A percentile compares a stretch with the other conserved stretches of the same genome.
These are phyloP conservation scores for Colletotrichum trifolii DNA, from an alignment of 2,329 filamentous ascomycete genomes.

Conservation along the genomic window DNA sequence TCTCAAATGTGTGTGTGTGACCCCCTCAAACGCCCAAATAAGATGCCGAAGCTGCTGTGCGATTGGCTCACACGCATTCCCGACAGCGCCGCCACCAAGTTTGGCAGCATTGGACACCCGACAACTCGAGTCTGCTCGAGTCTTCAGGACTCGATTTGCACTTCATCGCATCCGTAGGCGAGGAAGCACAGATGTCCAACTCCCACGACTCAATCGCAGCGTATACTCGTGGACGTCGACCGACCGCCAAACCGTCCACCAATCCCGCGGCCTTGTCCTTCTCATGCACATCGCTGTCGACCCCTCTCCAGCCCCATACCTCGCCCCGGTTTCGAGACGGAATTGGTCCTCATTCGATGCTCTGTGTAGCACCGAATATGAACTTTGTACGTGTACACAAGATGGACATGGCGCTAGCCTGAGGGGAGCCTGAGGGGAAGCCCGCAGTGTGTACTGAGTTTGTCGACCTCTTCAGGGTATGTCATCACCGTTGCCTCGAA, in stretches of 20 bases:
- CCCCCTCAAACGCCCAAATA: no score
- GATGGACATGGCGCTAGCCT: not conserved
- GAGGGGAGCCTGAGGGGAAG: no score
- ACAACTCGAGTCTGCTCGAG: no score
- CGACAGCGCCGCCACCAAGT: no score
- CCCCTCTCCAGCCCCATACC: slow-evolving; percentile 14
- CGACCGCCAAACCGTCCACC: slow-evolving; percentile 14
- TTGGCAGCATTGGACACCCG: no score
- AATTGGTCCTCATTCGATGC: slow-evolving; percentile 7
- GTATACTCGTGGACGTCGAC: not conserved
- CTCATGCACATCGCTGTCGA: slow-evolving; percentile 1
- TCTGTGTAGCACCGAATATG: not conserved
- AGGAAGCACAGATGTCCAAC: not conserved
- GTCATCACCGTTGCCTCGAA: no score
- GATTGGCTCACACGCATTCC: no score
- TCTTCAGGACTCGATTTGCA: not conserved
- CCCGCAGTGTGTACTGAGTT: no score
- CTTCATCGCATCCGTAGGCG: not conserved
- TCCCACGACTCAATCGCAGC: not conserved
- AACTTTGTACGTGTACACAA: slow-evolving; percentile 9
- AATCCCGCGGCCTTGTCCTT: slow-evolving; percentile 2
- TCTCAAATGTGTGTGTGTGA: no score
- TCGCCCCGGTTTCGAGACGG: slow-evolving; percentile 2
- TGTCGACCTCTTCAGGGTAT: no score
- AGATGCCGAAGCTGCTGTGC: no score